Evolutionary conservation across 129 eudicot species (phyloP).

Genomic region (Artemisia annua): DNA sequence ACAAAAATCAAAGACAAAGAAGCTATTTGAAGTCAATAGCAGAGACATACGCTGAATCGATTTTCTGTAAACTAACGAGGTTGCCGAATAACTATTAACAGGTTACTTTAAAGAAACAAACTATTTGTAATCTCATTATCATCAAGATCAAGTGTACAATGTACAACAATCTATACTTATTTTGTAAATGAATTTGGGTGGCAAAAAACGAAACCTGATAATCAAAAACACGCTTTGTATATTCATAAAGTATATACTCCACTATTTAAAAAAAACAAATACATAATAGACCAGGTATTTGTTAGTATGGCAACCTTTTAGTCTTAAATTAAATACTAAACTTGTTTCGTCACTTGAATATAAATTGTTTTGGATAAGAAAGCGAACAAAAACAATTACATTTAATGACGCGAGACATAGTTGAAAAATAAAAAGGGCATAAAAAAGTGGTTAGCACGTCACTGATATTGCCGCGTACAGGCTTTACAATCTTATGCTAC

Average conservation of each 20-base stretch:
- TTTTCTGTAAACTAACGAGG: too few species aligned
- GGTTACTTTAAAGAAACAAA: too few species aligned
- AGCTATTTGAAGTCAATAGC: too few species aligned
- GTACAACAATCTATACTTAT: too few species aligned
- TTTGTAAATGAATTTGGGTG: not conserved
- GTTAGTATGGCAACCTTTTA: not conserved
- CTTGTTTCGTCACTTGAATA: not conserved
- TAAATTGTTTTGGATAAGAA: conserved; percentile 10
- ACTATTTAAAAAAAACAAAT: too few species aligned
- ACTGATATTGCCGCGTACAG: not conserved
- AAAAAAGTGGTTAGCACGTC: conserved; percentile 34
- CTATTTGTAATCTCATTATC: too few species aligned
- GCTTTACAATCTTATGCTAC: not conserved
- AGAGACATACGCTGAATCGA: too few species aligned
- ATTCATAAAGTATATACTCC: not conserved
- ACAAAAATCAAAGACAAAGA: too few species aligned
- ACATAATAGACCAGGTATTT: not conserved
- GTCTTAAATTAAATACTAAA: not conserved
- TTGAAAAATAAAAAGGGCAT: conserved; percentile 10
- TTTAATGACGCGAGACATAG: conserved; percentile 17
- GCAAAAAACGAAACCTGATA: not conserved
- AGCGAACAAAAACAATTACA: not conserved
- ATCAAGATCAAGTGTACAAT: too few species aligned
- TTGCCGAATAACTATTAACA: too few species aligned
- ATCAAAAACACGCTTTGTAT: not conserved